Evolutionary conservation across 345 rosid species (phyloP).

Genomic region (Melaleuca quinquenervia): DNA sequence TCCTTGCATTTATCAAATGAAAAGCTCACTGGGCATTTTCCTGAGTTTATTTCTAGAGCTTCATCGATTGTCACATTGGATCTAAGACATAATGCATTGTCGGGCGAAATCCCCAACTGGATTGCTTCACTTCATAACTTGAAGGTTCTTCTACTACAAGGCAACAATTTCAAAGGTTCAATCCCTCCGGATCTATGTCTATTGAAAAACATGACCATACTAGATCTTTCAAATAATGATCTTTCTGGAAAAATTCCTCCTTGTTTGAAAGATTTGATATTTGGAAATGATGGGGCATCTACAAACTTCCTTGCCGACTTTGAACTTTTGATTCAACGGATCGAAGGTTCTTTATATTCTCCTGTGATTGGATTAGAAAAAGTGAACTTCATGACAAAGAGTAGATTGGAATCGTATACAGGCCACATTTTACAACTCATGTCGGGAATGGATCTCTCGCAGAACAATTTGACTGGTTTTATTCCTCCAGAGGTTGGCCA

Average conservation of each 20-base stretch:
- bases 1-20: not conserved
- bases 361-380: not conserved
- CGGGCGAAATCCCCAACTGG: not conserved
- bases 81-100: not conserved
- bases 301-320: fast-evolving
- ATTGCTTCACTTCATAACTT: not conserved
- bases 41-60: not conserved
- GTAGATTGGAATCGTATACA: not conserved
- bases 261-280: not conserved
- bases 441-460: not conserved
- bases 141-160: not conserved
- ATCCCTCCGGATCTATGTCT: not conserved
- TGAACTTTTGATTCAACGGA: no score
- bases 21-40: not conserved
- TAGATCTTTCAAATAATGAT: not conserved
- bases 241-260: not conserved
- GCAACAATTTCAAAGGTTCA: not conserved
- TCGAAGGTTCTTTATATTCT: no score
- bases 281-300: not conserved
- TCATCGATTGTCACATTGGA: not conserved
- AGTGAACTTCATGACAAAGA: not conserved
- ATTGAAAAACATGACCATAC: not conserved
- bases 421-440: not conserved
- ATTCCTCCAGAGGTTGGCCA: not conserved
- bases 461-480: not conserved